phyloP scores from a whole-genome alignment of 257 asterid genomes.

The Rhazya stricta region DNA sequence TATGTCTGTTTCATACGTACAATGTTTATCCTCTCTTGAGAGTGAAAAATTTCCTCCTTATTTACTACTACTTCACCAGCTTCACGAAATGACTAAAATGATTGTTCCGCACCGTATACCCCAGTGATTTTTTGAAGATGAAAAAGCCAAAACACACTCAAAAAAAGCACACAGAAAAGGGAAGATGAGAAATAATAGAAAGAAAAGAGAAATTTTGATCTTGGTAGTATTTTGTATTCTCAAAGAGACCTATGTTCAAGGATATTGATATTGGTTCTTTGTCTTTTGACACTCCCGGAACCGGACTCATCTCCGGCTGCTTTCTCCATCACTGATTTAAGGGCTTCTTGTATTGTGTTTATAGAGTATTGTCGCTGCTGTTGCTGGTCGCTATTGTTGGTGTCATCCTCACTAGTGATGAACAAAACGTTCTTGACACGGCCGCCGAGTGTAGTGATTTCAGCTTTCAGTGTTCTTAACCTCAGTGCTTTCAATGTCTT shows the following conservation, averaged over 20 bases:
- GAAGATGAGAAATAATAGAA: not conserved
- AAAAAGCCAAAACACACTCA: slow-evolving; percentile 29
- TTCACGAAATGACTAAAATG: slow-evolving; percentile 8
- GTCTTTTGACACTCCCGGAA: slow-evolving; percentile 70
- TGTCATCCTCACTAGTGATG: slow-evolving; percentile 54
- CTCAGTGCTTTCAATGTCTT: slow-evolving; percentile 61
- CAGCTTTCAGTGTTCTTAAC: slow-evolving; percentile 64
- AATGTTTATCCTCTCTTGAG: not conserved
- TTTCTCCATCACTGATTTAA: slow-evolving; percentile 78
- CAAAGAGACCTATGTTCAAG: slow-evolving; percentile 48
- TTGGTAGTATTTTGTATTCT: not conserved
- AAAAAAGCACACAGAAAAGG: not conserved
- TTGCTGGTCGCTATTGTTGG: slow-evolving; percentile 5
- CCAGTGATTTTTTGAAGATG: not conserved
- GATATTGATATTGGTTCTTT: slow-evolving; percentile 46
- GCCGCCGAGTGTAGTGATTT: slow-evolving; percentile 74
- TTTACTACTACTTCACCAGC: not conserved
- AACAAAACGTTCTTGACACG: slow-evolving; percentile 71
- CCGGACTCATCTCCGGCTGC: slow-evolving; percentile 52
- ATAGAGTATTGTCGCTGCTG: slow-evolving; percentile 34
- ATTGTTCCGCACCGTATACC: not conserved
- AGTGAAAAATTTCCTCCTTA: not conserved
- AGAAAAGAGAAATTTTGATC: not conserved
- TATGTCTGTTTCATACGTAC: not conserved
- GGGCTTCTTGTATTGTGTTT: slow-evolving; percentile 70